These are phyloP conservation scores for Corrigiola litoralis DNA, from an alignment of 179 eudicot genomes.

Conservation along the genomic window DNA sequence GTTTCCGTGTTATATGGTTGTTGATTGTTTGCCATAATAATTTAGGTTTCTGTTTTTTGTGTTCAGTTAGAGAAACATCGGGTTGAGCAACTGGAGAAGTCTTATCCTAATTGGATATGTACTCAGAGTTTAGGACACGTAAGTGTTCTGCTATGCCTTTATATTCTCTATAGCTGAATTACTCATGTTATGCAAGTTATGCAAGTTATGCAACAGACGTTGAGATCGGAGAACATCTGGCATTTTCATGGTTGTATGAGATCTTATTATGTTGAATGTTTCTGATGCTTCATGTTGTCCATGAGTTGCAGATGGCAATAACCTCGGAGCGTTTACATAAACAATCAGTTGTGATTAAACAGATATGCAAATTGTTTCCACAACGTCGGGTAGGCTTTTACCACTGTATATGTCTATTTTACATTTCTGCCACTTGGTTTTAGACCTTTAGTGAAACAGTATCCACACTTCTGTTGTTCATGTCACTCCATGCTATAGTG, in stretches of 20 bases:
- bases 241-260: background rate
- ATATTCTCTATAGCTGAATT: background rate
- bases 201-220: background rate
- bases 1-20: background rate
- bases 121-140: slow-evolving; percentile 91
- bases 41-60: slow-evolving; percentile 13
- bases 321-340: slow-evolving; percentile 93
- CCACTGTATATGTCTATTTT: background rate
- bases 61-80: slow-evolving; percentile 77
- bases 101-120: slow-evolving; percentile 81
- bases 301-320: slow-evolving; percentile 76
- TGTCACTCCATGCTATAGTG: slow-evolving; percentile 4
- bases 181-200: background rate
- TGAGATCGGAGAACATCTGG: too few relatives aligned
- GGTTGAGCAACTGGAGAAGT: slow-evolving; percentile 80
- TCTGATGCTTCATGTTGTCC: slow-evolving; percentile 24
- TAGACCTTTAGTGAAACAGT: too few relatives aligned
- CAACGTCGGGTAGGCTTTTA: slow-evolving; percentile 67
- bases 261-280: background rate
- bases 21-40: background rate
- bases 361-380: slow-evolving; percentile 93
- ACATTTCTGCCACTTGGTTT: background rate
- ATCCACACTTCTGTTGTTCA: background rate
- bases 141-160: slow-evolving; percentile 26
- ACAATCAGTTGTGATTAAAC: slow-evolving; percentile 83